These are phyloP conservation scores for Neobulgaria alba DNA, from an alignment of 2,329 filamentous ascomycete species.

Conservation along the genomic window DNA sequence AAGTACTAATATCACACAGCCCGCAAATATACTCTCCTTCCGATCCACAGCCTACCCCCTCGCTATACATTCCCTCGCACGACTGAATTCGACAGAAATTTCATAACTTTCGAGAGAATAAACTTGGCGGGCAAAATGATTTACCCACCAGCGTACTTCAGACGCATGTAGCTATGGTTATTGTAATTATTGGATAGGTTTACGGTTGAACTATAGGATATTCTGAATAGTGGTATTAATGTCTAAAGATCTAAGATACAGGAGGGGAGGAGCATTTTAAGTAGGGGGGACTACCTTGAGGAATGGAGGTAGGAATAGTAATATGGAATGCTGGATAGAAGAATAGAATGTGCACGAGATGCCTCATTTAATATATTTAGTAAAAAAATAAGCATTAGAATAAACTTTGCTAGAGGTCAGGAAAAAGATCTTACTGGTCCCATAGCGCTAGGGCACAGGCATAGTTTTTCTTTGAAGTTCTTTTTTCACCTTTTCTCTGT, in stretches of 20 bases:
- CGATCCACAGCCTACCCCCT: slow-evolving; percentile 5
- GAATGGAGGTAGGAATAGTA: background rate
- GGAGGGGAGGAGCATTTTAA: background rate
- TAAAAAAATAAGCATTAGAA: background rate
- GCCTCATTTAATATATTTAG: background rate
- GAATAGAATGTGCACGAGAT: background rate
- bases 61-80: slow-evolving; percentile 2
- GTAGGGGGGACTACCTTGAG: background rate
- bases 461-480: slow-evolving; percentile 11
- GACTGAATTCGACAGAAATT: slow-evolving; percentile 1
- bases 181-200: background rate
- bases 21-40: slow-evolving; percentile 4
- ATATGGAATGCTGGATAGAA: background rate
- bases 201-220: background rate
- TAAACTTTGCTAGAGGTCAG: too few relatives aligned
- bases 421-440: slow-evolving; percentile 10
- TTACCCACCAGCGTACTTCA: slow-evolving; percentile 3
- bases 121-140: slow-evolving; percentile 1
- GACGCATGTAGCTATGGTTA: slow-evolving; percentile 3
- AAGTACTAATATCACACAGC: slow-evolving; percentile 4
- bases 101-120: slow-evolving; percentile 2
- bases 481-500: slow-evolving; percentile 11
- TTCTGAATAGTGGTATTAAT: background rate
- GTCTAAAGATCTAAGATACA: background rate
- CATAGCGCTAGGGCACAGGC: slow-evolving; percentile 5